phyloP scores from a whole-genome alignment of 495 filamentous ascomycete species.

The Delitschia confertaspora region DNA sequence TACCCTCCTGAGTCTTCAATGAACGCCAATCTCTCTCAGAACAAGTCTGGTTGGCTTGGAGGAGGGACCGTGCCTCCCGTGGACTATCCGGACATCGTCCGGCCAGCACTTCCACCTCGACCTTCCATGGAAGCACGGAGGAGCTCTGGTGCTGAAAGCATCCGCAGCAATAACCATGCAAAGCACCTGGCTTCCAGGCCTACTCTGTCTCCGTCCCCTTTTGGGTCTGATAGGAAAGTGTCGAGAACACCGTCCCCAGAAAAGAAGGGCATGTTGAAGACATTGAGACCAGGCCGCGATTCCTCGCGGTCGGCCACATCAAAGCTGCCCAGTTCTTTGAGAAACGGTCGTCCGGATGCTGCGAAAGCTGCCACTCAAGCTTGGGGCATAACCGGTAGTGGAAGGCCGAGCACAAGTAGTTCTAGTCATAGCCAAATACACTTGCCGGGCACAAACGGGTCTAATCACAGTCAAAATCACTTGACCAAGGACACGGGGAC shows the following conservation, averaged over 20 bases:
- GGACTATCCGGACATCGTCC: constrained; percentile 66
- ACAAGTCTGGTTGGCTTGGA: constrained; percentile 56
- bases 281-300: constrained; percentile 58
- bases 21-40: constrained; percentile 23
- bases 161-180: background rate
- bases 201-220: constrained; percentile 24
- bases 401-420: too few relatives aligned
- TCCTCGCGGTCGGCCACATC: constrained; percentile 37
- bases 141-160: constrained; percentile 41
- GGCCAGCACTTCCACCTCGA: constrained; percentile 56
- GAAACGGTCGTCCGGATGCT: constrained; percentile 42
- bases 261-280: constrained; percentile 74
- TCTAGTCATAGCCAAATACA: too few relatives aligned
- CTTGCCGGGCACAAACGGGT: too few relatives aligned
- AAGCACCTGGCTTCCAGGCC: constrained; percentile 7
- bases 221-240: constrained; percentile 39
- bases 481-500: too few relatives aligned
- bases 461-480: too few relatives aligned
- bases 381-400: constrained; percentile 49
- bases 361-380: constrained; percentile 83
- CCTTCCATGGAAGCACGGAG: constrained; percentile 44
- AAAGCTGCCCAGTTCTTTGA: constrained; percentile 29
- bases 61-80: constrained; percentile 72
- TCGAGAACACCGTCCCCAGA: constrained; percentile 74
- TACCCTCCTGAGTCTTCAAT: background rate